Evolutionary conservation across 495 filamentous ascomycete species (phyloP).

Genomic region (Xylaria castorea): DNA sequence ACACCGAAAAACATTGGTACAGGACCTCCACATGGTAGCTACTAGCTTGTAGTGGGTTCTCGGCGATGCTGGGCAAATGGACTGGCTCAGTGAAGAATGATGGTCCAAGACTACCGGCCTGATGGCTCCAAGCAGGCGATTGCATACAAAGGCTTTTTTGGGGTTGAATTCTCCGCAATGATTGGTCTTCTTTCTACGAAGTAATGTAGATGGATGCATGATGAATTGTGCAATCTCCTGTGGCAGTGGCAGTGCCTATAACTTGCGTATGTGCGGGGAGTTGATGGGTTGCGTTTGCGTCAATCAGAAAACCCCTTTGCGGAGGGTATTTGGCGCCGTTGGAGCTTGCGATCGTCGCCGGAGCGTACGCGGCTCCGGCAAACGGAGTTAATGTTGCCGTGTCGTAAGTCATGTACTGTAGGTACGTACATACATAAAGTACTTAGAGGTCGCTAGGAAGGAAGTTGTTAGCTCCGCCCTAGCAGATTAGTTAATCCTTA

Average conservation of each 20-base stretch:
- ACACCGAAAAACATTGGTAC: not conserved
- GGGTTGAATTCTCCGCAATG: not conserved
- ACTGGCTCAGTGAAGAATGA: not conserved
- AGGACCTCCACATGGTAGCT: not conserved
- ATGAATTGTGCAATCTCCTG: not conserved
- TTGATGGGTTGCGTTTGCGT: not conserved
- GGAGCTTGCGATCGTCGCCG: slow-evolving; percentile 3
- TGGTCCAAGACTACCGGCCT: not conserved
- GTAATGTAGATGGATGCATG: not conserved
- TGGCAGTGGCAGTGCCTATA: not conserved
- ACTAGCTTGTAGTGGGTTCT: not conserved
- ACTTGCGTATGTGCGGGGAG: not conserved
- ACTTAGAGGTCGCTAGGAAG: too few relatives aligned
- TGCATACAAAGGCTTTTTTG: not conserved
- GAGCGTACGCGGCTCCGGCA: slow-evolving; percentile 12
- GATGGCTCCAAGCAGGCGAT: not conserved
- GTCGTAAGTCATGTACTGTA: too few relatives aligned
- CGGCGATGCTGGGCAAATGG: slow-evolving; percentile 9
- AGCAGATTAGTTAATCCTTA: too few relatives aligned
- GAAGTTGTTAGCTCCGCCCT: too few relatives aligned
- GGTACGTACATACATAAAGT: too few relatives aligned
- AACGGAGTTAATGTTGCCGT: not conserved
- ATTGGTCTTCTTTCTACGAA: not conserved
- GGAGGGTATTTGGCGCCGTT: not conserved
- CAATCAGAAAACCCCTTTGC: not conserved